phyloP scores from a whole-genome alignment of 1,284 basidiomycete genomes.

The Fomitopsis palustris region DNA sequence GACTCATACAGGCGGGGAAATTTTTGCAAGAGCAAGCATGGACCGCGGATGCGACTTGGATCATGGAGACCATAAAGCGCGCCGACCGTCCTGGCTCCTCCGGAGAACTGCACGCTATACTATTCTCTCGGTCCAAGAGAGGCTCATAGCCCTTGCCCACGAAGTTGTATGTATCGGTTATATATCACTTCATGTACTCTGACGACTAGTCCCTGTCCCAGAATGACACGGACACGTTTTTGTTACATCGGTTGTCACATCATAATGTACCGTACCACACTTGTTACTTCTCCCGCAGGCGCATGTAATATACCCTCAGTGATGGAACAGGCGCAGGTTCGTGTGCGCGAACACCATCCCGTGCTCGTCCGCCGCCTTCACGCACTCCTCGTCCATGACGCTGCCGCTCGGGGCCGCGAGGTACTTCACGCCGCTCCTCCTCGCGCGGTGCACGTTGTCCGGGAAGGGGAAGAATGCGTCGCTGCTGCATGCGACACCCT shows the following conservation, averaged over 20 bases:
- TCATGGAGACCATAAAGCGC: not conserved
- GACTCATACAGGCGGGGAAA: not conserved
- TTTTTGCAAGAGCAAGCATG: not conserved
- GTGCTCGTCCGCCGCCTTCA: slow-evolving; percentile 92
- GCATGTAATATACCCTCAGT: slow-evolving; percentile 37
- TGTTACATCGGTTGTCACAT: not conserved
- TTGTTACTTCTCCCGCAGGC: not conserved
- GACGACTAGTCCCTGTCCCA: not conserved
- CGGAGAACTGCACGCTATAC: not conserved
- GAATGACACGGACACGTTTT: not conserved
- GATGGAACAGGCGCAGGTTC: slow-evolving; percentile 78
- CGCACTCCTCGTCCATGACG: slow-evolving; percentile 95
- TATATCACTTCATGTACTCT: not conserved
- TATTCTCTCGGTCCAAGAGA: not conserved
- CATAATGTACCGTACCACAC: not conserved
- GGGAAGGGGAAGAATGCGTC: slow-evolving; percentile 99
- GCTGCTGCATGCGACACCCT: slow-evolving; percentile 88
- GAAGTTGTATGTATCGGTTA: not conserved
- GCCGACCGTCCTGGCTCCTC: not conserved
- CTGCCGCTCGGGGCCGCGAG: slow-evolving; percentile 94
- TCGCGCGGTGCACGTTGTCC: slow-evolving; percentile 94
- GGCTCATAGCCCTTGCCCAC: not conserved
- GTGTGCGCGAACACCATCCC: slow-evolving; percentile 88
- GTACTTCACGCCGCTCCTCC: slow-evolving; percentile 89
- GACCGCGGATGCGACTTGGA: not conserved